Evolutionary conservation across 768 basidiomycete species (phyloP).

Genomic region (Guyanaporus albipodus): DNA sequence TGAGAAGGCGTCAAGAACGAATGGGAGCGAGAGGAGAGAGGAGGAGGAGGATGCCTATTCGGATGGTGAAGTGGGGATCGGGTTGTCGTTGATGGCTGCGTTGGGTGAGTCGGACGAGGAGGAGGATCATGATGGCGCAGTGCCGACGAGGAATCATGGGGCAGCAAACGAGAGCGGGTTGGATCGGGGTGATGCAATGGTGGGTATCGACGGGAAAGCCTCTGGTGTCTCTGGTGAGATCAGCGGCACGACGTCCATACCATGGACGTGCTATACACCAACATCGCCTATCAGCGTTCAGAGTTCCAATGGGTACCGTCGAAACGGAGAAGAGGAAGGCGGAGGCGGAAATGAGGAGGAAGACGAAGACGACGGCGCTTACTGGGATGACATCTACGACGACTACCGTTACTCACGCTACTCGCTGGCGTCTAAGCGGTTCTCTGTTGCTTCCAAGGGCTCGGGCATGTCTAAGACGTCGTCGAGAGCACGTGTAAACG

Average conservation of each 20-base stretch:
- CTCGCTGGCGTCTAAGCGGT: constrained; percentile 42
- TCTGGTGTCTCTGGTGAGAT: background rate
- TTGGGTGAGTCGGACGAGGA: constrained; percentile 34
- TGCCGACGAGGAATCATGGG: constrained; percentile 2
- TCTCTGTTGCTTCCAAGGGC: constrained; percentile 16
- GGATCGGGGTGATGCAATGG: constrained; percentile 2
- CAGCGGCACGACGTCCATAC: constrained; percentile 12
- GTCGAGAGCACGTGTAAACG: constrained; percentile 21
- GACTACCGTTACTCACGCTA: constrained; percentile 70
- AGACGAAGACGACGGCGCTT: constrained; percentile 31
- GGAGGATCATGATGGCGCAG: constrained; percentile 9
- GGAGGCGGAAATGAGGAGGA: constrained; percentile 15
- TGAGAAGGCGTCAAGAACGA: background rate
- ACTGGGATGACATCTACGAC: constrained; percentile 82
- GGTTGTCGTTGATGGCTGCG: constrained; percentile 59
- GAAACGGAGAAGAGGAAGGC: constrained; percentile 7
- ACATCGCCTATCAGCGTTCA: constrained; percentile 14
- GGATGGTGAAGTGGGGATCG: constrained; percentile 66
- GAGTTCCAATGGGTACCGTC: background rate
- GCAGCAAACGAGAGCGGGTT: background rate
- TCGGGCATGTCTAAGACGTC: constrained; percentile 25
- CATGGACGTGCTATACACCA: constrained; percentile 31
- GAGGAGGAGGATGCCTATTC: constrained; percentile 33
- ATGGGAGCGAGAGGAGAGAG: background rate
- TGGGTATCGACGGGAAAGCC: constrained; percentile 3